Conservation (phyloP, 2,329 filamentous ascomycete species). For the Trichoderma harzianum region DNA sequence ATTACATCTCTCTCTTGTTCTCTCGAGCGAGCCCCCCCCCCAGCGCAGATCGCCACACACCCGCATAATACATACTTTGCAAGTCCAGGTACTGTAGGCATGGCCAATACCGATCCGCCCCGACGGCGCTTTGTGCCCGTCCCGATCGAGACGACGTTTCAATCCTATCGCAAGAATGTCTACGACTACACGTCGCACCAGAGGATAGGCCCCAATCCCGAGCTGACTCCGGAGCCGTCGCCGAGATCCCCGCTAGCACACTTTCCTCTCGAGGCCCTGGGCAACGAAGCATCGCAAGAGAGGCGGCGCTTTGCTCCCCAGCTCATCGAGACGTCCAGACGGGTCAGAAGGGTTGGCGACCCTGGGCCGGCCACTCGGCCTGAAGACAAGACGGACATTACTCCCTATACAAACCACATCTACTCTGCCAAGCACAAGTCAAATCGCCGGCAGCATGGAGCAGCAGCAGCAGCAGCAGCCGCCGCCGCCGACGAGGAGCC, state of each 20-base stretch:
- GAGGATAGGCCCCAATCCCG: constrained; percentile 50
- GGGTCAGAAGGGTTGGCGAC: constrained; percentile 66
- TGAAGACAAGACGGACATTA: constrained; percentile 70
- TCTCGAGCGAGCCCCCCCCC: neutral
- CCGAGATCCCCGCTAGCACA: constrained; percentile 48
- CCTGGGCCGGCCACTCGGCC: constrained; percentile 58
- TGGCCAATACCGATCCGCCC: constrained; percentile 41
- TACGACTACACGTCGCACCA: constrained; percentile 19
- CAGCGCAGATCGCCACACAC: constrained; percentile 5
- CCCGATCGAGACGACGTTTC: constrained; percentile 69
- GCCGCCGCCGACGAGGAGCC: constrained; percentile 29
- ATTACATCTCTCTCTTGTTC: neutral
- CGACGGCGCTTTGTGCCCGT: constrained; percentile 63
- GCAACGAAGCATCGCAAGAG: constrained; percentile 36
- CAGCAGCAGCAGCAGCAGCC: neutral
- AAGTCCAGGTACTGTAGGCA: constrained; percentile 21
- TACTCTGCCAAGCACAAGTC: constrained; percentile 45
- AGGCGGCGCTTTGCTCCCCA: constrained; percentile 67
- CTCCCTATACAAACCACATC: constrained; percentile 60
- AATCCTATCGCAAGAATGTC: constrained; percentile 47
- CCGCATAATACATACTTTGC: neutral
- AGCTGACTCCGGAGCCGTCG: constrained; percentile 53
- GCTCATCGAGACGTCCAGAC: constrained; percentile 74
- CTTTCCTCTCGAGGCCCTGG: constrained; percentile 40
- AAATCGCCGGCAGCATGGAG: constrained; percentile 33